Base-by-base conservation (phyloP, 768 basidiomycete genomes). In the Chalciporus sphaerocephalus region DNA sequence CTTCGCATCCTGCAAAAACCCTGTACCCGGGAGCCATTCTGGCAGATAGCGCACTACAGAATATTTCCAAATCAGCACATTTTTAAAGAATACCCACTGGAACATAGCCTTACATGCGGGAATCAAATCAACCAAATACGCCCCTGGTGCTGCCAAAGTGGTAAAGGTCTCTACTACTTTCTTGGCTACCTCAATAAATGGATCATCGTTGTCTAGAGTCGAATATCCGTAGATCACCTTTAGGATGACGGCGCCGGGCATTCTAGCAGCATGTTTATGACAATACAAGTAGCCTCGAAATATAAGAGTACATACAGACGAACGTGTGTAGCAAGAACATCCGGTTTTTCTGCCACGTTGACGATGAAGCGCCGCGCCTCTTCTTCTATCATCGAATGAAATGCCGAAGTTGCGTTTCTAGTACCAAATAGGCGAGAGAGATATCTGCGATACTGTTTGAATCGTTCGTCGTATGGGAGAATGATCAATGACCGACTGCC, bases 191-290 rank as follows among this genome's bases (percentile, higher is more conserved):
- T 59, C 38, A 12, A 70, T 53, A 21, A 66, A 62, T 0, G 64
- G 66, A 49, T 74, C 72, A 20, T 58, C 36, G 2, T 56, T 47
- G 3, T 55, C 50, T 40, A 57, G 28, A 12, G 68, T 63, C 10
- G 62, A 52, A 16, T 70, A 58, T 3, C 72, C 74, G 39, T 73
- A 64, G 1, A 67, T 66, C 13, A 67, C 55, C 16, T 52, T 59
- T 44, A 65, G 50, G 48, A 73, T 69, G 12, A 62, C 53, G 3
- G 69, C 59, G 0, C 67, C 66, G 0, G 66, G 58, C 44, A 61
- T 51, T 32, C 74, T 74, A 38, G 37, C 18, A 32, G 18, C 18
- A 36, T 13, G 2, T 4, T 15, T 32, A 6, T 3, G 8, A 37
- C 17, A 2, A 16, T 40, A 16, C 10, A 12, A 6, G 3, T 7